These are phyloP conservation scores for Keithomyces neogunnii DNA, from an alignment of 2,329 filamentous ascomycete genomes.

Conservation along the genomic window DNA sequence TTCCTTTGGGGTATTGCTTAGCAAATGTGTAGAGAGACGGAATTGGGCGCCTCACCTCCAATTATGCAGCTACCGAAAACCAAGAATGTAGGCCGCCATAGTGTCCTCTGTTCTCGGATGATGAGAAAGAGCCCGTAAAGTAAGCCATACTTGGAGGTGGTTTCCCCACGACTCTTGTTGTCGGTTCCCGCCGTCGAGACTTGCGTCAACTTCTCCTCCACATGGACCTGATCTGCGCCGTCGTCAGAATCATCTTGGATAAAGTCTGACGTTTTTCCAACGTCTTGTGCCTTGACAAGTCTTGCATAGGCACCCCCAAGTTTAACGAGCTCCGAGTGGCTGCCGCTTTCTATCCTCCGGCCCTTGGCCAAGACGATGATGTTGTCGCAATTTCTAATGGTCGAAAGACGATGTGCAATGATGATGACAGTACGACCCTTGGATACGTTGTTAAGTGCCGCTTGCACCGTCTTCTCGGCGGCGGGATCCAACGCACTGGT, in stretches of 20 bases:
- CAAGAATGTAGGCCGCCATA: too few species aligned
- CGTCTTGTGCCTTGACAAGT: not conserved
- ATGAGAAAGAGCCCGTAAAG: too few species aligned
- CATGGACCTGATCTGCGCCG: not conserved
- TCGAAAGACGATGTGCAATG: slow-evolving; percentile 84
- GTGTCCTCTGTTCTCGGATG: too few species aligned
- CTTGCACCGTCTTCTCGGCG: slow-evolving; percentile 85
- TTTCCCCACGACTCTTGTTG: too few species aligned
- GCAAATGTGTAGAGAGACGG: too few species aligned
- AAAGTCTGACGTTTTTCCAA: slow-evolving; percentile 12
- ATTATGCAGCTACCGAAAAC: too few species aligned
- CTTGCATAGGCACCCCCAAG: slow-evolving; percentile 11
- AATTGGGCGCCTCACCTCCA: too few species aligned
- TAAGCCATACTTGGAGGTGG: too few species aligned
- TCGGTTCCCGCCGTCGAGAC: too few species aligned
- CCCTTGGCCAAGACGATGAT: slow-evolving; percentile 54
- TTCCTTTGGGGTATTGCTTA: slow-evolving; percentile 28
- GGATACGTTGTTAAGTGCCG: slow-evolving; percentile 65
- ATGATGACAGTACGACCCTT: slow-evolving; percentile 88
- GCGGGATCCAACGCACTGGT: slow-evolving; percentile 89
- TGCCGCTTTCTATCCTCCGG: slow-evolving; percentile 47
- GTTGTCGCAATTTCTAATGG: slow-evolving; percentile 65
- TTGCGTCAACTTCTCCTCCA: slow-evolving; percentile 20
- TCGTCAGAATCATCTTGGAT: not conserved
- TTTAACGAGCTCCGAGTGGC: slow-evolving; percentile 45